These are phyloP conservation scores for Plasmopara muralis DNA, from an alignment of 352 stramenopile genomes.

Conservation along the genomic window DNA sequence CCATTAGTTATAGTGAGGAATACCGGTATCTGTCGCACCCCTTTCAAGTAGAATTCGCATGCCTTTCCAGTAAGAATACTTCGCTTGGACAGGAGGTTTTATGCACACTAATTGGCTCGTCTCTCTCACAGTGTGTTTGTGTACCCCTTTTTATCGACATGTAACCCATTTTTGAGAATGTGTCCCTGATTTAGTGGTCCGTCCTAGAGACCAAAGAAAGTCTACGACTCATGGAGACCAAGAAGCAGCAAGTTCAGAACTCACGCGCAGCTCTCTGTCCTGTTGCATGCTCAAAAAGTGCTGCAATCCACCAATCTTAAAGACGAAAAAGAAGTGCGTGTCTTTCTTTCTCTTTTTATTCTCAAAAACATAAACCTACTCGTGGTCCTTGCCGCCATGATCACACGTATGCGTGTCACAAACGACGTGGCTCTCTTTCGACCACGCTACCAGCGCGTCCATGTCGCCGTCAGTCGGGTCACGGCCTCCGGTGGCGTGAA, in stretches of 20 bases:
- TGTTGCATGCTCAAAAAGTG: slow-evolving; percentile 73
- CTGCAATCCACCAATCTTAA: slow-evolving; percentile 71
- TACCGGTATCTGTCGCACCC: no score
- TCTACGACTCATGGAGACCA: slow-evolving; percentile 20
- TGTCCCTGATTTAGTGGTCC: no score
- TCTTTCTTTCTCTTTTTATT: not conserved
- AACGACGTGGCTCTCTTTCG: slow-evolving; percentile 80
- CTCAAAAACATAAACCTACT: not conserved
- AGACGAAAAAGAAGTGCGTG: slow-evolving; percentile 66
- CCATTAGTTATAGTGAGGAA: no score
- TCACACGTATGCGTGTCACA: slow-evolving; percentile 75
- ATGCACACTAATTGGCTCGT: no score
- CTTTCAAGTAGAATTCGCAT: no score
- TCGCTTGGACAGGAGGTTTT: no score
- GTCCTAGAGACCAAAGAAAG: no score
- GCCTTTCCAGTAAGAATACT: no score
- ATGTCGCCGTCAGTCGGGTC: slow-evolving; percentile 68
- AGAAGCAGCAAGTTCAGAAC: slow-evolving; percentile 24
- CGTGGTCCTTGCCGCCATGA: slow-evolving; percentile 38
- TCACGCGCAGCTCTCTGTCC: slow-evolving; percentile 57
- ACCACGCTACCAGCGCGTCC: slow-evolving; percentile 75
- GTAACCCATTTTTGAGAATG: no score
- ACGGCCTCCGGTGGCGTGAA: slow-evolving; percentile 74
- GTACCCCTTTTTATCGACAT: no score
- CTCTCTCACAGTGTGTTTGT: no score